Evolutionary conservation across 495 filamentous ascomycete genomes (phyloP).

Genomic region (Penicillium nucicola): DNA sequence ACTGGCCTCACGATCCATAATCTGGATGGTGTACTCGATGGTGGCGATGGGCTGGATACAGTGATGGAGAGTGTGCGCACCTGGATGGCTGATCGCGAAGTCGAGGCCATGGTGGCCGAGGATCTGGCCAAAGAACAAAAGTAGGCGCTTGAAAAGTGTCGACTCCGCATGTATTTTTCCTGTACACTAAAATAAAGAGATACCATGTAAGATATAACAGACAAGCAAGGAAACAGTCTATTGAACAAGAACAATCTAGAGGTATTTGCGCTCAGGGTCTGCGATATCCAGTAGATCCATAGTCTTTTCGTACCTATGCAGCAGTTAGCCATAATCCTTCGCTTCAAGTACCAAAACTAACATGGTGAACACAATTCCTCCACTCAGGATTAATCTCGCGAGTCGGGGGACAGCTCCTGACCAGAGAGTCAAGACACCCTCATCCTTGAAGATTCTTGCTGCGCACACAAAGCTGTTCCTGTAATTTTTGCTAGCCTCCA

Average conservation of each 20-base stretch:
- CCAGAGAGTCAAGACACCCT: conserved; percentile 90
- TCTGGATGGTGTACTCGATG: conserved; percentile 74
- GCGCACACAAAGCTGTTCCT: conserved; percentile 89
- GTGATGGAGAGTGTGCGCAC: conserved; percentile 76
- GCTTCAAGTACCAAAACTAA: conserved; percentile 30
- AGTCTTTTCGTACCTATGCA: conserved; percentile 82
- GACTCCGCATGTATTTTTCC: neutral
- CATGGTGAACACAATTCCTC: conserved; percentile 98
- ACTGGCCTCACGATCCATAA: conserved; percentile 80
- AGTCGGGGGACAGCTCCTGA: conserved; percentile 85
- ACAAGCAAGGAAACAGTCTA: conserved; percentile 3
- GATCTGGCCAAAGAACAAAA: conserved; percentile 31
- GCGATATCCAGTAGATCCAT: conserved; percentile 81
- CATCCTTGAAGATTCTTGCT: conserved; percentile 77
- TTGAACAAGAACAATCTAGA: conserved; percentile 43
- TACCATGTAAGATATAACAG: conserved; percentile 19
- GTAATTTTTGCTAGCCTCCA: conserved; percentile 80
- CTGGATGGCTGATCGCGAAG: conserved; percentile 77
- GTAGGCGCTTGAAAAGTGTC: conserved; percentile 5
- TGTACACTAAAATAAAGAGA: conserved; percentile 18
- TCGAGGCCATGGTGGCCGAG: conserved; percentile 61
- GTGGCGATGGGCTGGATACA: conserved; percentile 66
- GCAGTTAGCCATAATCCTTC: conserved; percentile 6
- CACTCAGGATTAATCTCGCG: conserved; percentile 80
- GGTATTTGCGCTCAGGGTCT: conserved; percentile 83